Base-by-base conservation (phyloP, 1,284 basidiomycete genomes). In the Moesziomyces antarcticus region DNA sequence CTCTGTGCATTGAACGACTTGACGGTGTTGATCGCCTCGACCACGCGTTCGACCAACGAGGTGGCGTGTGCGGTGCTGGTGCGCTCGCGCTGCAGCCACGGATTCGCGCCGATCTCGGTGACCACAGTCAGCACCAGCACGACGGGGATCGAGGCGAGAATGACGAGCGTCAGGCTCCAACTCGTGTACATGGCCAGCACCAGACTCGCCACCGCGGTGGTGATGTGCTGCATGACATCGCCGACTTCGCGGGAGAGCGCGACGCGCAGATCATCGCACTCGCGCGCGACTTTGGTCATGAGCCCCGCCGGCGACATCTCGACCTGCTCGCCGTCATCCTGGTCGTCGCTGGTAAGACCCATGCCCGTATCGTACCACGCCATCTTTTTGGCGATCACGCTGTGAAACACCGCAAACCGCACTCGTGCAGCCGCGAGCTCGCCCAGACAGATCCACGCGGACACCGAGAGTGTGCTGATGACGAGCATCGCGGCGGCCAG, bases 261-360 rank as follows among this genome's bases (percentile, higher is more conserved):
- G 57, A 90, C 88, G 48, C 95, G 90, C 20, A 98, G 91, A 62
- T 97, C 93, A 84, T 99, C 95, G 3, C 93, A 96, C 85, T 98
- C 94, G 75, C 94, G 90, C 25, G 92, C 89, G 83, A 97, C 97
- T 82, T 94, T 93, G 54, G 93, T 90, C 94, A 97, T 97, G 46
- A 97, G 87, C 20, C 95, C 95, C 61, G 92, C 95, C 50, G 94
- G 93, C 33, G 50, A 75, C 44, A 54, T 72, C n/a, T 70, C 66
- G 13, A 52, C 51, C n/a, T 50, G 41, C 41, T 89, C 51, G 1
- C 48, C 56, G 25, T 52, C 47, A 2, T 45, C 43, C 40, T 54
- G 54, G 13, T 30, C 25, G 5, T 21, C 33, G 4, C 21, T 41
- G 7, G 9, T 20, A 5, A 73, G 44, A 0, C 67, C 69, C 72